A percentile compares a stretch with the other conserved stretches of the same genome.
These are phyloP conservation scores for Fusarium coicis DNA, from an alignment of 2,329 filamentous ascomycete genomes.

Conservation along the genomic window DNA sequence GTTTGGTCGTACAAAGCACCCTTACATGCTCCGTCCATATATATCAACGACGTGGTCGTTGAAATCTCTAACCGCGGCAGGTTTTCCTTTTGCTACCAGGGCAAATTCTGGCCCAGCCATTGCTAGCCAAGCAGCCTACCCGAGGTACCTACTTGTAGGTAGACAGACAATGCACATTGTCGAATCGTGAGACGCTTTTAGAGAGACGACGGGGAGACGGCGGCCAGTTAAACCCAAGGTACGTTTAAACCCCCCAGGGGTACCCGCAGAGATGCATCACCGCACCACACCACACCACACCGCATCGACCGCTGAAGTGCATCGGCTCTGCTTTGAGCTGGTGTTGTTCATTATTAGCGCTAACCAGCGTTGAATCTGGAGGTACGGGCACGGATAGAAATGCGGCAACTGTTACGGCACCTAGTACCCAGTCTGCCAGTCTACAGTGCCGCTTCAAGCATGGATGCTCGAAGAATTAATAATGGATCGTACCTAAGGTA, in stretches of 20 bases:
- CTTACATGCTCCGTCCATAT: not conserved
- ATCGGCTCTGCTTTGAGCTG: conserved; percentile 28
- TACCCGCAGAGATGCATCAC: conserved; percentile 26
- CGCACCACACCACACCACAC: not conserved
- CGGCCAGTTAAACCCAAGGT: conserved; percentile 4
- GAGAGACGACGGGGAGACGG: conserved; percentile 3
- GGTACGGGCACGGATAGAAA: conserved; percentile 9
- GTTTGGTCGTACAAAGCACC: not conserved
- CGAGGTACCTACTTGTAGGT: not conserved
- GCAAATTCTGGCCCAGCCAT: not conserved
- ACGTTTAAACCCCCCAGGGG: not conserved
- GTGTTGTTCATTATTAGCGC: not conserved
- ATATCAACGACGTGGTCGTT: not conserved
- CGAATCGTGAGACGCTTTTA: conserved; percentile 11
- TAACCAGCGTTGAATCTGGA: conserved; percentile 25
- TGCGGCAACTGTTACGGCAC: conserved; percentile 13
- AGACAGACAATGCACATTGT: not conserved
- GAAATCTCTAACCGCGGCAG: not conserved
- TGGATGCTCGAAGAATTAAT: conserved; percentile 2
- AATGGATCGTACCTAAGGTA: not conserved
- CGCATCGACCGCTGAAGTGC: conserved; percentile 29
- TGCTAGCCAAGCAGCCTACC: not conserved
- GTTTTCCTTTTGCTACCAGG: not conserved
- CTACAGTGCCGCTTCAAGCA: conserved; percentile 5
- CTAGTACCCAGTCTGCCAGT: not conserved